These are phyloP conservation scores for Xerocomellus amylosporus DNA, from an alignment of 768 basidiomycete species.

Conservation along the genomic window DNA sequence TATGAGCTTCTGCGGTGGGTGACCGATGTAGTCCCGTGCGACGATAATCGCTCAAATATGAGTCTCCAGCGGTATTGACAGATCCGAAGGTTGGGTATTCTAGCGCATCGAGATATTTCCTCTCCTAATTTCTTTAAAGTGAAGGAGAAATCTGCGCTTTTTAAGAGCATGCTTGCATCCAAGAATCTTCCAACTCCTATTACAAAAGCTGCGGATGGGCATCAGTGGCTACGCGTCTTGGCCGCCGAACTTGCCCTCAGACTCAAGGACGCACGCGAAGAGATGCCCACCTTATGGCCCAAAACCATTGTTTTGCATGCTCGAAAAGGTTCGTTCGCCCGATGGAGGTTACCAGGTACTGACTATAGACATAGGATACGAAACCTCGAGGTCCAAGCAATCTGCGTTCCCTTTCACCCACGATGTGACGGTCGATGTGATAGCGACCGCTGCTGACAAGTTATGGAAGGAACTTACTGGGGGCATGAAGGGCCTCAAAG, in stretches of 20 bases:
- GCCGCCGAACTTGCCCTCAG: constrained; percentile 87
- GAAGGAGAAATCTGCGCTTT: constrained; percentile 74
- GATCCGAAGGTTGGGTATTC: constrained; percentile 66
- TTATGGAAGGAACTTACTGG: constrained; percentile 89
- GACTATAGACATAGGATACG: constrained; percentile 51
- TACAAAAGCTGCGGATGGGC: constrained; percentile 68
- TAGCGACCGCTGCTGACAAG: constrained; percentile 71
- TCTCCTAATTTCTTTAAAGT: constrained; percentile 47
- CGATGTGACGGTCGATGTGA: constrained; percentile 70
- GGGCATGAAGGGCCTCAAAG: constrained; percentile 49
- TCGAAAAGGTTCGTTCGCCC: constrained; percentile 53
- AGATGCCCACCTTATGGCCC: constrained; percentile 80
- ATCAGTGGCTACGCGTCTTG: constrained; percentile 89
- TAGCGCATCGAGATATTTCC: neutral
- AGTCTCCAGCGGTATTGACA: constrained; percentile 71
- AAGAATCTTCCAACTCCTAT: constrained; percentile 88
- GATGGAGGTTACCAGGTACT: neutral
- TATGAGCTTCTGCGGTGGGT: constrained; percentile 83
- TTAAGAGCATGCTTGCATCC: constrained; percentile 94
- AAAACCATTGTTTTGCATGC: constrained; percentile 83
- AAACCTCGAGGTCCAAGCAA: constrained; percentile 74
- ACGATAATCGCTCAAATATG: neutral
- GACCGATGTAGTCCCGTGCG: neutral
- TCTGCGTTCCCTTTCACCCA: constrained; percentile 81
- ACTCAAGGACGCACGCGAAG: constrained; percentile 75